phyloP scores from a whole-genome alignment of 352 stramenopile species.

The Phytopythium kandeliae region DNA sequence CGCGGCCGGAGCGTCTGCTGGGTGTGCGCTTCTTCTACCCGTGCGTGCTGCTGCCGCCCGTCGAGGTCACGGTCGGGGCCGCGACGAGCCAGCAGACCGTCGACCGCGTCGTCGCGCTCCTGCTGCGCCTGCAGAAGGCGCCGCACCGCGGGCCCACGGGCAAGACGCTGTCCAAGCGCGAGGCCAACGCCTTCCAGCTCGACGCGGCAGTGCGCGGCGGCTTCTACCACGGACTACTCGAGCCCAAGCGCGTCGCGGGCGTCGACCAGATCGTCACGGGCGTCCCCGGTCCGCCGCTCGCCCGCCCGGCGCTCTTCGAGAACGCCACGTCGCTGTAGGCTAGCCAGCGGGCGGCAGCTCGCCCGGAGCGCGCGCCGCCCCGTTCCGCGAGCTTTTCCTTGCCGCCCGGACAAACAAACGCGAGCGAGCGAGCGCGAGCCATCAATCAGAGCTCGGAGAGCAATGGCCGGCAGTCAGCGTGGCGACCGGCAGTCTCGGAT shows the following conservation, averaged over 20 bases:
- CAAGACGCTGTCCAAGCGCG: conserved; percentile 45
- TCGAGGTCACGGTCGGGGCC: conserved; percentile 45
- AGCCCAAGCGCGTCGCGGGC: conserved; percentile 28
- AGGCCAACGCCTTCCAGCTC: conserved; percentile 60
- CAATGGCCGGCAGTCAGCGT: no score
- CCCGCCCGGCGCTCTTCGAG: conserved; percentile 16
- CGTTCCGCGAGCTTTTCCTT: no score
- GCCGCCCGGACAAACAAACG: no score
- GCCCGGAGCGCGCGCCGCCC: no score
- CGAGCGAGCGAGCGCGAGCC: no score
- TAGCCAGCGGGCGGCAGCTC: not conserved
- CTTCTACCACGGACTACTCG: conserved; percentile 60
- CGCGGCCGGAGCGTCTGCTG: conserved; percentile 44
- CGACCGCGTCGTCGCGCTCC: conserved; percentile 34
- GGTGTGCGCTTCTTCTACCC: conserved; percentile 74
- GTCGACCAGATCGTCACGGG: conserved; percentile 39
- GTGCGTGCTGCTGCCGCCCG: conserved; percentile 52
- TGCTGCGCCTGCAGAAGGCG: conserved; percentile 49
- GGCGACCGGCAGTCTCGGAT: not conserved
- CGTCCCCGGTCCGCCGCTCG: conserved; percentile 30
- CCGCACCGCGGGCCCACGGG: conserved; percentile 57
- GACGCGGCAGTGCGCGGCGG: conserved; percentile 45
- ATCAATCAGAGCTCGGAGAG: no score
- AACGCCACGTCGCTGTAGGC: conserved; percentile 33
- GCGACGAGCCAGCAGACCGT: conserved; percentile 34